These are phyloP conservation scores for Globisporangium parvum DNA, from an alignment of 352 stramenopile species.

Conservation along the genomic window DNA sequence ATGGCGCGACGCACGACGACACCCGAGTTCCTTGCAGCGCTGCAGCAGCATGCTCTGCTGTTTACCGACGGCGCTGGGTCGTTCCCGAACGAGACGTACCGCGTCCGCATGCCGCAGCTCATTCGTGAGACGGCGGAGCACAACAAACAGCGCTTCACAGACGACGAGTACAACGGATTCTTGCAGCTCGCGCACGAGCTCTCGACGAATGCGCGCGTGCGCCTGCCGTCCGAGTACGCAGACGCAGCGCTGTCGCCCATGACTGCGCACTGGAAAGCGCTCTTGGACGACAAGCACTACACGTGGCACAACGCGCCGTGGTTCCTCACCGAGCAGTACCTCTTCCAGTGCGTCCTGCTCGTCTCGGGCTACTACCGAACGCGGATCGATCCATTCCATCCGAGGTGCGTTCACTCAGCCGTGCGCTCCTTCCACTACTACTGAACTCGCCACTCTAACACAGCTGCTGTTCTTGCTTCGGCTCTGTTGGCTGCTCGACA, in stretches of 20 bases:
- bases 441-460: background rate
- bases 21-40: conserved; percentile 32
- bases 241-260: conserved; percentile 32
- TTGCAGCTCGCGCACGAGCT: conserved; percentile 41
- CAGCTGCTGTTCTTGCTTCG: background rate
- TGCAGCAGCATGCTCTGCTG: conserved; percentile 59
- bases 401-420: conserved; percentile 20
- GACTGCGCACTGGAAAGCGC: conserved; percentile 35
- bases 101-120: conserved; percentile 46
- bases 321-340: conserved; percentile 73
- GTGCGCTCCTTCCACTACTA: background rate
- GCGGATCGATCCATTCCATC: conserved; percentile 59
- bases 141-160: conserved; percentile 36
- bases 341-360: conserved; percentile 64
- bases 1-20: conserved; percentile 15
- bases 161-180: conserved; percentile 27
- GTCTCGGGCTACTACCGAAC: conserved; percentile 59
- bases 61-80: conserved; percentile 42
- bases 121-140: conserved; percentile 45
- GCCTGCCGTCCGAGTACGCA: conserved; percentile 31
- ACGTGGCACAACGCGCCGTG: conserved; percentile 72
- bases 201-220: conserved; percentile 34
- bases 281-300: conserved; percentile 37
- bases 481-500: conserved; percentile 1
- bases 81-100: conserved; percentile 66